Evolutionary conservation across 2,329 filamentous ascomycete species (phyloP), one percentile per base, ranked within the genome.

Genomic region (Cladosporium oxysporum): DNA sequence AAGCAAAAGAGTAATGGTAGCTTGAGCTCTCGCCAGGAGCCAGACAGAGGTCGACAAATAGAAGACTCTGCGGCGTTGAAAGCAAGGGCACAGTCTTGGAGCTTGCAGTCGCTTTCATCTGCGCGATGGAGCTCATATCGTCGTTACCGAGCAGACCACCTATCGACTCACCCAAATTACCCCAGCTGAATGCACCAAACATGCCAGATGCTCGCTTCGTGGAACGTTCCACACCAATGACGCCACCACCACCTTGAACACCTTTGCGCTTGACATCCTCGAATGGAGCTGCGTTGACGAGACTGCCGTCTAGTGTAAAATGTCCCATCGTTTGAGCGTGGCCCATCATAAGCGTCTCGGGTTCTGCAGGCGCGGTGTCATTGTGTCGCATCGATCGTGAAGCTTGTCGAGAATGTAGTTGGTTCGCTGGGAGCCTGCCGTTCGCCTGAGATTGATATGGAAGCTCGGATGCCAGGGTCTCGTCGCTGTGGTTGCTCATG

Each of bases 251-350:
- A 28, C 83, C 84, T 73, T 96, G 92, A 7, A 96, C 92, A 2
- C 91, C 93, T 79, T 96, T 97, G 66, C 93, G 87, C 78, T 99
- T 99, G 47, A 98, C 93, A 73, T 96, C 92, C 75, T 99, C 95
- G 73, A 99, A 99, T 0, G 91, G 91, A 0, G 88, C 88, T 47
- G 96, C 88, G 72, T 96, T 94, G 67, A 99, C 88, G 26, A 99
- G 81, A 1, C 95, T 97, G 0, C 93, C 93, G 75, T 99, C 95
- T 7, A 99, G 81, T 0, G 89, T 92, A 72, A 99, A 99, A 0
- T 91, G 93, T 4, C 95, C 95, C 77, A 92, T 91, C 2, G 98
- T 87, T 73, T 99, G 95, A 2, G 92, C 94, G 78, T 96, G 99
- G 0, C 93, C 95, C 95, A 99, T 99, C 88, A 99, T 96, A 63